Conservation (phyloP, 192 early-diverging fungal genomes). For the Pilaira anomala region DNA sequence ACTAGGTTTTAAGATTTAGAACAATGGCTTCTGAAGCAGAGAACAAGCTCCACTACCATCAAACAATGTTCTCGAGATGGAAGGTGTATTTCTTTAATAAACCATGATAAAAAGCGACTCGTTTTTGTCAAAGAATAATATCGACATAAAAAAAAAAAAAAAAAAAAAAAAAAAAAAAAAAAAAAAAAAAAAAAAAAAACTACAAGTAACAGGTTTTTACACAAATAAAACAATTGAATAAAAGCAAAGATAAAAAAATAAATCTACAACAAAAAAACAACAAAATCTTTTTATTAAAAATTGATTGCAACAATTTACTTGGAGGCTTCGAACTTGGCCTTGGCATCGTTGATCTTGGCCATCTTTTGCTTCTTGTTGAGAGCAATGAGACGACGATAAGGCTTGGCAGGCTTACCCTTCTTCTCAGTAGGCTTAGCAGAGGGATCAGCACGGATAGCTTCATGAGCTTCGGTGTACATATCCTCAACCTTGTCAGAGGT, state of each 20-base stretch:
- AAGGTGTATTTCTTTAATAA: no score
- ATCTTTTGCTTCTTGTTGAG: constrained; percentile 90
- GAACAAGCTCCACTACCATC: no score
- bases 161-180: no score
- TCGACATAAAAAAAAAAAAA: no score
- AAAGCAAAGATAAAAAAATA: not conserved
- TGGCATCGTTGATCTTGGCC: constrained; percentile 89
- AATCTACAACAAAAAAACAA: constrained; percentile 1
- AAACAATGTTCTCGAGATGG: no score
- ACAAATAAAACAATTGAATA: no score
- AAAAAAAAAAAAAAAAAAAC: no score
- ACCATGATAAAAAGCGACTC: no score
- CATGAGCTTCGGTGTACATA: constrained; percentile 90
- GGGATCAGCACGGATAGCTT: constrained; percentile 89
- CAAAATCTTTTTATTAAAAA: constrained; percentile 8
- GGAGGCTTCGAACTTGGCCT: constrained; percentile 29
- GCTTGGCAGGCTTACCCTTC: constrained; percentile 62
- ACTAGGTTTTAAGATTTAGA: no score
- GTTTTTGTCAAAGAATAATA: no score
- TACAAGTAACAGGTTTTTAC: no score
- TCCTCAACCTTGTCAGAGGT: constrained; percentile 90
- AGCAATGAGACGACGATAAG: constrained; percentile 49
- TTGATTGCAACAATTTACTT: not conserved
- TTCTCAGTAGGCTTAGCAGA: constrained; percentile 62
- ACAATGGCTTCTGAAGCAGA: no score